A percentile compares a stretch with the other conserved stretches of the same genome.
These are phyloP conservation scores for Atalantia buxifolia DNA, from an alignment of 345 rosid species.

Conservation along the genomic window DNA sequence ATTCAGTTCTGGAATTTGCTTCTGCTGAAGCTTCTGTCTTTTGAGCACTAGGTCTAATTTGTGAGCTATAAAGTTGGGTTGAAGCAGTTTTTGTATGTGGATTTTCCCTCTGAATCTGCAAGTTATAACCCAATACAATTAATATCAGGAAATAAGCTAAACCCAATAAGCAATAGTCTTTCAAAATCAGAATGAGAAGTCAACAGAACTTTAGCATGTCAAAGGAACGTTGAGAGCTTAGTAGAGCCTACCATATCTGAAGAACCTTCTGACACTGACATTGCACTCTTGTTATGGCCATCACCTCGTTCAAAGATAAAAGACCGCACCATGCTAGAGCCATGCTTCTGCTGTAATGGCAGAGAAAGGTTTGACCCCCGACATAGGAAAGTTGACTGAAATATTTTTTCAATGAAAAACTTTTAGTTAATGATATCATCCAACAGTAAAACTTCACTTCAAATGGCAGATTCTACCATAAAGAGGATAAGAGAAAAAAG, in stretches of 20 bases:
- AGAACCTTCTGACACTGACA: constrained; percentile 51
- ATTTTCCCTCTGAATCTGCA: constrained; percentile 55
- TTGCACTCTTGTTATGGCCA: constrained; percentile 52
- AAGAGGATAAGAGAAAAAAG: neutral
- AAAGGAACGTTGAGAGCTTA: neutral
- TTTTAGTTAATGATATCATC: neutral
- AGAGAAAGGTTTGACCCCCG: constrained; percentile 47
- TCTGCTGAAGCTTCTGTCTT: constrained; percentile 26
- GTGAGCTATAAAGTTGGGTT: constrained; percentile 60
- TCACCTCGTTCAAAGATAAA: constrained; percentile 85
- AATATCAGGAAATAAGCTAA: neutral
- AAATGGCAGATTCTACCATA: neutral
- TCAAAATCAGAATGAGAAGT: neutral
- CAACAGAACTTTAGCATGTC: neutral
- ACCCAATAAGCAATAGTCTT: neutral
- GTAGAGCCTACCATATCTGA: constrained; percentile 46
- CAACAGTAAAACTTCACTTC: neutral
- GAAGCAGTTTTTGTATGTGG: constrained; percentile 40
- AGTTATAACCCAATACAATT: neutral
- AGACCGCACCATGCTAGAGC: constrained; percentile 52
- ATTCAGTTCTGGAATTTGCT: constrained; percentile 42
- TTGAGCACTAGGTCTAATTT: constrained; percentile 41
- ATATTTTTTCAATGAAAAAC: constrained; percentile 21
- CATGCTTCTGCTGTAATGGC: constrained; percentile 56
- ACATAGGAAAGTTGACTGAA: constrained; percentile 86